A percentile compares a stretch with the other conserved stretches of the same genome.
phyloP scores from a whole-genome alignment of 2,329 filamentous ascomycete genomes.

The Hymenoscyphus occultus region DNA sequence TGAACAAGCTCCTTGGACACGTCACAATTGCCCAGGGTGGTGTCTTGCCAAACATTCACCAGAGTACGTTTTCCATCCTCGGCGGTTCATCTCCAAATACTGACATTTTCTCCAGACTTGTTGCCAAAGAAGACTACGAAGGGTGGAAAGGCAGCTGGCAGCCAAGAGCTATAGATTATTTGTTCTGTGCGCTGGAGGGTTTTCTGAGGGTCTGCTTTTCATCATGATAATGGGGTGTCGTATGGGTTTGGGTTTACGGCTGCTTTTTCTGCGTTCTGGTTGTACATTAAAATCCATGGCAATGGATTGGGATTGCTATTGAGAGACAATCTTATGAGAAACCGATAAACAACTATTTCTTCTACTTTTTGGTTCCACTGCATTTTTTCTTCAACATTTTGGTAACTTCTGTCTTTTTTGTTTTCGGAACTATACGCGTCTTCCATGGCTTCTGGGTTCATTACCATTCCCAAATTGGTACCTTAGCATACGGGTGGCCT shows the following conservation, averaged over 20 bases:
- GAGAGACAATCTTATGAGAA: slow-evolving; percentile 38
- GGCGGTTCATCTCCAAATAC: slow-evolving; percentile 3
- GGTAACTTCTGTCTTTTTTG: background rate
- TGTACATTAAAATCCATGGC: slow-evolving; percentile 72
- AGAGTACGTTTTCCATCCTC: slow-evolving; percentile 63
- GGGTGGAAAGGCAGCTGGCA: slow-evolving; percentile 77
- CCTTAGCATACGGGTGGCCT: too few species aligned
- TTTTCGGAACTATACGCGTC: background rate
- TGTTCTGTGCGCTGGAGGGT: slow-evolving; percentile 51
- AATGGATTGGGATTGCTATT: slow-evolving; percentile 38
- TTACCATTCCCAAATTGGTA: too few species aligned
- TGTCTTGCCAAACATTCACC: slow-evolving; percentile 96
- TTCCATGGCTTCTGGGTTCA: background rate
- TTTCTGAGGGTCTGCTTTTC: slow-evolving; percentile 56
- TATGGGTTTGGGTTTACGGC: slow-evolving; percentile 73
- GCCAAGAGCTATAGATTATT: slow-evolving; percentile 83
- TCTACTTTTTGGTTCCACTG: background rate
- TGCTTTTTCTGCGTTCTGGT: slow-evolving; percentile 60
- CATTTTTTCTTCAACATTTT: background rate
- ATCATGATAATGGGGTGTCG: slow-evolving; percentile 68
- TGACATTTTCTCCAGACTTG: slow-evolving; percentile 65
- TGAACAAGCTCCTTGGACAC: slow-evolving; percentile 97
- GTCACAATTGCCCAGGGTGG: slow-evolving; percentile 96
- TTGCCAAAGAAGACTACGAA: slow-evolving; percentile 99
- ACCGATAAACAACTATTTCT: slow-evolving; percentile 27